phyloP scores from a whole-genome alignment of 257 asterid genomes.

The Solanum corneliomulleri region DNA sequence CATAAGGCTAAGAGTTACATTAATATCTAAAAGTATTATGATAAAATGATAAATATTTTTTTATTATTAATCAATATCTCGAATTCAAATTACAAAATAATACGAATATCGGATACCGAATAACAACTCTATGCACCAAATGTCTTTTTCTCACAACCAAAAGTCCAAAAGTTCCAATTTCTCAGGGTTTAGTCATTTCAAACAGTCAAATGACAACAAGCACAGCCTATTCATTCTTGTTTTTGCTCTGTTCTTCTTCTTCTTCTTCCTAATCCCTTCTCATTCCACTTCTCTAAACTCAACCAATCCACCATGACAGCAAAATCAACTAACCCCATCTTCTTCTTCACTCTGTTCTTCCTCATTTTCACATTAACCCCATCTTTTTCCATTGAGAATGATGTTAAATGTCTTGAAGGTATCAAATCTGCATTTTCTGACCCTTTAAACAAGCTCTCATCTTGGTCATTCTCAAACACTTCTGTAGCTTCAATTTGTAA shows the following conservation, averaged over 20 bases:
- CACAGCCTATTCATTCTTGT: neutral
- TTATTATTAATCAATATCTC: no score
- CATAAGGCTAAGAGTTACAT: no score
- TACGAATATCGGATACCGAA: neutral
- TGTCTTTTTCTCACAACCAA: neutral
- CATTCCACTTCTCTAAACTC: neutral
- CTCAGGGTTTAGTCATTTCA: neutral
- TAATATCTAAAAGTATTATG: no score
- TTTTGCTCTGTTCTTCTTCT: neutral
- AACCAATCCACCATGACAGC: neutral
- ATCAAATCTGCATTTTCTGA: conserved; percentile 36
- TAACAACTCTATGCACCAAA: neutral
- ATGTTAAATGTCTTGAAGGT: conserved; percentile 36
- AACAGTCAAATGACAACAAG: neutral
- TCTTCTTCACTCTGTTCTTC: conserved; percentile 2
- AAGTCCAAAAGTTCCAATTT: neutral
- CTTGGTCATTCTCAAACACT: conserved; percentile 41
- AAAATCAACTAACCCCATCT: neutral
- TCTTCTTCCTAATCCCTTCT: neutral
- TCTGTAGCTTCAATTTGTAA: conserved; percentile 40
- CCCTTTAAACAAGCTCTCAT: conserved; percentile 23
- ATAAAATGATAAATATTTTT: no score
- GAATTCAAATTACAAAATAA: no score
- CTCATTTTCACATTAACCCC: neutral
- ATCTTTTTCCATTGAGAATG: conserved; percentile 30